These are phyloP conservation scores for Eucalyptus decipiens DNA, from an alignment of 345 rosid species.

Conservation along the genomic window DNA sequence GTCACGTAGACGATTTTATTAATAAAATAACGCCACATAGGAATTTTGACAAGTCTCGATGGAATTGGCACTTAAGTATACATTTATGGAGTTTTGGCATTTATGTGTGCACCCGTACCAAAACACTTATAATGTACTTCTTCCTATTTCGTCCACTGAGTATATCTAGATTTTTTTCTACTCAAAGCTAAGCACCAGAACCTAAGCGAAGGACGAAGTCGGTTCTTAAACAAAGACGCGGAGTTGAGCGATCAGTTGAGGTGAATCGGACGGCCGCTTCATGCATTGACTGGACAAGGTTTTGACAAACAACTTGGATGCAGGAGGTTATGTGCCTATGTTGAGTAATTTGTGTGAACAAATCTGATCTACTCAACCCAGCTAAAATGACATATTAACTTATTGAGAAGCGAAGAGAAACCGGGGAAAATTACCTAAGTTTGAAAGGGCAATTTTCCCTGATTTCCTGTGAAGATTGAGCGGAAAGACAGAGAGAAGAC, in stretches of 20 bases:
- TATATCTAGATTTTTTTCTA: not conserved
- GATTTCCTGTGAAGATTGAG: not conserved
- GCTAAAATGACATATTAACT: not conserved
- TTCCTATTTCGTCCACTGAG: not conserved
- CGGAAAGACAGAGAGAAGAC: not conserved
- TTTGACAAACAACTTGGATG: not conserved
- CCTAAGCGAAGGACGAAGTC: not conserved
- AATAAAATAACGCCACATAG: too few relatives aligned
- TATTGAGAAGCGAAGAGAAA: not conserved
- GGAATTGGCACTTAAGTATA: too few relatives aligned
- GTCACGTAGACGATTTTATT: too few relatives aligned
- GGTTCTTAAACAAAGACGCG: not conserved
- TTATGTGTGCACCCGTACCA: too few relatives aligned
- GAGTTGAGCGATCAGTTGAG: not conserved
- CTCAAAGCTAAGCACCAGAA: not conserved
- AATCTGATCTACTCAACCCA: not conserved
- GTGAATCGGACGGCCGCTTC: not conserved
- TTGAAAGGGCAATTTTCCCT: not conserved
- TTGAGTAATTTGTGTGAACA: not conserved
- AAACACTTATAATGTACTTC: too few relatives aligned
- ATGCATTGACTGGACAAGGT: not conserved
- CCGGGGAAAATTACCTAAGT: too few relatives aligned
- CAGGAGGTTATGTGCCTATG: not conserved
- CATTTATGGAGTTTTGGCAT: too few relatives aligned
- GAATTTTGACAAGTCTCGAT: too few relatives aligned